These are phyloP conservation scores for Lactarius sp. DNA, from an alignment of 768 basidiomycete species.

Conservation along the genomic window DNA sequence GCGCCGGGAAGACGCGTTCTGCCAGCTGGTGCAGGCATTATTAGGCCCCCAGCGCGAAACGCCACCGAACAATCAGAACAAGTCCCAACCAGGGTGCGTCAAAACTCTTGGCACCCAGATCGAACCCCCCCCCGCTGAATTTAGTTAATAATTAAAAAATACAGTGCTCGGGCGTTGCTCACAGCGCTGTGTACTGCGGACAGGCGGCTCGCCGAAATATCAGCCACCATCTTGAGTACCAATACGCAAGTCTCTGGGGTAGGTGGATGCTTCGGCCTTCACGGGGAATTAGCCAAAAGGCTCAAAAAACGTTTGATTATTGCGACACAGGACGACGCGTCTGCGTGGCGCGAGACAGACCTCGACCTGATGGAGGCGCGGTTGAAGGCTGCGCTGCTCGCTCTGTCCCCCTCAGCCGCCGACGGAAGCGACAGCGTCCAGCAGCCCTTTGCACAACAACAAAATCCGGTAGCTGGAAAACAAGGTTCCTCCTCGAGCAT, in stretches of 20 bases:
- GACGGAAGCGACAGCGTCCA: too few relatives aligned
- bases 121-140: background rate
- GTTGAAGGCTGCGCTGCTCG: slow-evolving; percentile 5
- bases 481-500: too few relatives aligned
- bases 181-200: slow-evolving; percentile 38
- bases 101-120: too few relatives aligned
- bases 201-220: slow-evolving; percentile 31
- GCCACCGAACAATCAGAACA: background rate
- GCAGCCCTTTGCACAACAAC: too few relatives aligned
- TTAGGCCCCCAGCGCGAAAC: slow-evolving; percentile 35
- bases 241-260: background rate
- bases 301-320: background rate
- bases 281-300: background rate
- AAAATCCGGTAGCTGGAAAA: too few relatives aligned
- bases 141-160: background rate
- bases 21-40: slow-evolving; percentile 45
- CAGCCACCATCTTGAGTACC: background rate
- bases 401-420: background rate
- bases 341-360: slow-evolving; percentile 44
- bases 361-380: slow-evolving; percentile 45
- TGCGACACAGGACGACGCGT: background rate
- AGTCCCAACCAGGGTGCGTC: slow-evolving; percentile 37
- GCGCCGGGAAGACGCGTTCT: slow-evolving; percentile 43
- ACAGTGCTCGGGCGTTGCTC: slow-evolving; percentile 36
- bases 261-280: background rate